Evolutionary conservation across 176 grass and related monocot genomes (phyloP), one percentile per base, ranked within the genome.

Genomic region (Rhipidocladum racemiflorum): DNA sequence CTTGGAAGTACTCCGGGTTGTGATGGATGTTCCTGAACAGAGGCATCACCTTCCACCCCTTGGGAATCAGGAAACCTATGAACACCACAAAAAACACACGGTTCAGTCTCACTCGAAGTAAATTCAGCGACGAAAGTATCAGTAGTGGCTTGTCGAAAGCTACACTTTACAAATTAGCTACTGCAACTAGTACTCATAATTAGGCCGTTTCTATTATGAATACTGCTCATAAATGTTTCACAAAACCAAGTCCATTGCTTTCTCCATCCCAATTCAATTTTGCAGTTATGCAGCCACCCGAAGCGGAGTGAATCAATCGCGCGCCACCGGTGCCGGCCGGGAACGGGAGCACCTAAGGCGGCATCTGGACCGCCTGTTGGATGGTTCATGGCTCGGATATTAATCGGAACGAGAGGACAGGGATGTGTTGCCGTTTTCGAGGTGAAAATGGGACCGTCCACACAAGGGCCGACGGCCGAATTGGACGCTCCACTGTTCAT

Each of bases 1-100:
- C 90, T 54, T 64, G 77, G 88, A 97, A 97, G 79, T 94, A 91
- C 25, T 94, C 86, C 25, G 86, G 83, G 83, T 68, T 92, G 81
- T 94, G 90, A 76, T 94, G 95, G 77, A 93, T 92, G 84, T 88
- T 97, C 82, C 95, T 92, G 92, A 97, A 97, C 55, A 97, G 82
- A 62, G 95, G 95, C 95, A 97, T 97, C 84, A 97, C 95, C 77
- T 97, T 97, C 95, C 95, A 97, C 8, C 95, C 95, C 86, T 93
- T 97, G 18, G 95, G 92, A 78, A 97, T 97, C 74, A 92, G 88
- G 57, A 90, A 97, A 24, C 94, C 94, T 97, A 59, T 23, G 6
- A 20, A 9, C 28, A 38, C 3, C 43, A 61, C 20, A 55, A 27
- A 43, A 15, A 8, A 21, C 3, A 21, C 20, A 14, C 29, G 36